Conservation (phyloP, 495 filamentous ascomycete species). For the Penicillium simplicissimum region DNA sequence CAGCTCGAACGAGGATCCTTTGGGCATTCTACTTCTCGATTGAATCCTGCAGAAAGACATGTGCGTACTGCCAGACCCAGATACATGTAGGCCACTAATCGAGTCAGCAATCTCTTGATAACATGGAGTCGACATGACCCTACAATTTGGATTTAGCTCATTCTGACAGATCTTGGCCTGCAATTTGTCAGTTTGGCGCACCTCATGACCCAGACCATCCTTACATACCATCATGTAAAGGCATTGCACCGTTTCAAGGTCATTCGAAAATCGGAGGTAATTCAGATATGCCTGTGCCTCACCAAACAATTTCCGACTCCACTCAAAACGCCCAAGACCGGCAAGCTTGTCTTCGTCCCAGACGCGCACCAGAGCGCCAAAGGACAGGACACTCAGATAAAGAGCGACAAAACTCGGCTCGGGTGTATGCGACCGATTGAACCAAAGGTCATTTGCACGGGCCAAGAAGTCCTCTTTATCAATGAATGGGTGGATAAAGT, state of each 20-base stretch:
- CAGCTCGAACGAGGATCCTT: slow-evolving; percentile 40
- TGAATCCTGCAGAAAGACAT: slow-evolving; percentile 45
- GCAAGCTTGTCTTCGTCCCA: slow-evolving; percentile 42
- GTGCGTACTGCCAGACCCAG: slow-evolving; percentile 43
- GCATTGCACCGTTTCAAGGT: slow-evolving; percentile 44
- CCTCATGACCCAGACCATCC: no score
- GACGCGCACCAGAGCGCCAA: slow-evolving; percentile 40
- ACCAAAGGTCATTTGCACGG: slow-evolving; percentile 43
- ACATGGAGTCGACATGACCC: no score
- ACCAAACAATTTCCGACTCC: slow-evolving; percentile 46
- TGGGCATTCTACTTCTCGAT: slow-evolving; percentile 35
- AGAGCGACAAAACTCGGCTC: slow-evolving; percentile 43
- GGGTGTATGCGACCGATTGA: slow-evolving; percentile 30
- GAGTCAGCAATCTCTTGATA: not conserved
- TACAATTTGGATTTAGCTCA: slow-evolving; percentile 44
- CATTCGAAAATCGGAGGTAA: slow-evolving; percentile 40
- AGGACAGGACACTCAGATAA: slow-evolving; percentile 43
- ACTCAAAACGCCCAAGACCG: slow-evolving; percentile 42
- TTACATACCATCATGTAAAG: slow-evolving; percentile 42
- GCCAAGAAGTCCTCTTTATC: slow-evolving; percentile 42
- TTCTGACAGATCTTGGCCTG: slow-evolving; percentile 48
- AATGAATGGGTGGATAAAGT: slow-evolving; percentile 45
- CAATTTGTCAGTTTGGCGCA: not conserved
- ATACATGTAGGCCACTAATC: slow-evolving; percentile 48
- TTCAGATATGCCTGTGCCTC: slow-evolving; percentile 43